Evolutionary conservation across 2,329 filamentous ascomycete genomes (phyloP).

Genomic region (Phialophora macrospora): DNA sequence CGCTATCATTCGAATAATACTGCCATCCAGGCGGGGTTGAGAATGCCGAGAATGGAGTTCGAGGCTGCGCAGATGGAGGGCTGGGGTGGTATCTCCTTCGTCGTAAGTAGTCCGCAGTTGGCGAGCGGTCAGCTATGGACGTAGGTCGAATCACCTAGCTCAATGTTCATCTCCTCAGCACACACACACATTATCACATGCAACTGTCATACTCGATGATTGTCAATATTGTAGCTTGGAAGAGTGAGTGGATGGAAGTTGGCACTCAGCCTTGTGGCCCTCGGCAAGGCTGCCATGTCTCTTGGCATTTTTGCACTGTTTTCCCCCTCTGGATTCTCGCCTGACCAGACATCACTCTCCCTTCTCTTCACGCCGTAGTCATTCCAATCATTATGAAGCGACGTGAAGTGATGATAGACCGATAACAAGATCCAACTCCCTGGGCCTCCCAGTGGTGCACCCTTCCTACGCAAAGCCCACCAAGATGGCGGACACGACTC

Average conservation of each 20-base stretch:
- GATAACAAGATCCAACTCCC: not conserved
- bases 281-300: not conserved
- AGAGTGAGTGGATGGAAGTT: not conserved
- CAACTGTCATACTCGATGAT: not conserved
- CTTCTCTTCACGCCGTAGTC: not conserved
- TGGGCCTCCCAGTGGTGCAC: not conserved
- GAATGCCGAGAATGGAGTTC: constrained; percentile 19
- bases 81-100: constrained; percentile 23
- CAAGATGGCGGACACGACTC: constrained; percentile 40
- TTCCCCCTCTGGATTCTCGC: not conserved
- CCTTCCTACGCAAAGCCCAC: not conserved
- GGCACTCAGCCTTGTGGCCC: not conserved
- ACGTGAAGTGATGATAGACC: not conserved
- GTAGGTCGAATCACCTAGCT: not conserved
- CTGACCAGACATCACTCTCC: not conserved
- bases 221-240: not conserved
- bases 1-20: constrained; percentile 37
- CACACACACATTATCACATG: not conserved
- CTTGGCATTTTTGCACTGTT: constrained; percentile 10
- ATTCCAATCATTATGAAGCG: not conserved
- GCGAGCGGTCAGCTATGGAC: not conserved
- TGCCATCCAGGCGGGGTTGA: constrained; percentile 16
- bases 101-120: not conserved
- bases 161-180: not conserved
- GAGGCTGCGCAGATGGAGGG: constrained; percentile 24